Evolutionary conservation across 2,329 filamentous ascomycete species (phyloP).

Genomic region (Neonectria faginata): DNA sequence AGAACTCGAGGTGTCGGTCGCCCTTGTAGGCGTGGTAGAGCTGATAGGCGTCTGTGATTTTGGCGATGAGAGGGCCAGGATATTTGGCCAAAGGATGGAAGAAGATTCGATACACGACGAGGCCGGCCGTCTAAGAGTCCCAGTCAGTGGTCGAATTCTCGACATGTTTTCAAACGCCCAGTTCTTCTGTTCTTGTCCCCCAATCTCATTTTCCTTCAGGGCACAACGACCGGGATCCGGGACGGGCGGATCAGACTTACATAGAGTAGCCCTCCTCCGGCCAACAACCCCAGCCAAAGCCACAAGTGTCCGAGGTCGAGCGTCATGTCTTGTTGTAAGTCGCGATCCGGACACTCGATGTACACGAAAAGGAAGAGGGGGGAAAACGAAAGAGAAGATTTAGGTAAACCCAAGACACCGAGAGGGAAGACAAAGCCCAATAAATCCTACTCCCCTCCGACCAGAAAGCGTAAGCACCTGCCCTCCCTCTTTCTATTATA

Average conservation of each 20-base stretch:
- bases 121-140: conserved; percentile 49
- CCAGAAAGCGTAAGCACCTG: neutral
- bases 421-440: neutral
- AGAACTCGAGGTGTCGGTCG: conserved; percentile 79
- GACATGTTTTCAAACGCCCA: neutral
- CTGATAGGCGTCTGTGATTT: conserved; percentile 72
- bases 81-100: conserved; percentile 75
- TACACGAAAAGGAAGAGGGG: neutral
- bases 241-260: conserved; percentile 50
- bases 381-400: neutral
- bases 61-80: conserved; percentile 72
- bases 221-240: neutral
- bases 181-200: too few relatives aligned
- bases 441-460: neutral
- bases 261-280: conserved; percentile 53
- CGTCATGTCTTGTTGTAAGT: conserved; percentile 41
- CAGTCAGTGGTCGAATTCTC: neutral
- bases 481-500: conserved; percentile 8
- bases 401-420: neutral
- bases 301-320: conserved; percentile 51
- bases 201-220: conserved; percentile 8
- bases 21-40: conserved; percentile 81
- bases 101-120: conserved; percentile 68
- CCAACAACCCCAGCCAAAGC: conserved; percentile 55
- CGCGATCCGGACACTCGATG: conserved; percentile 7